phyloP scores from a whole-genome alignment of 2,329 filamentous ascomycete species.

The Colletotrichum higginsianum region DNA sequence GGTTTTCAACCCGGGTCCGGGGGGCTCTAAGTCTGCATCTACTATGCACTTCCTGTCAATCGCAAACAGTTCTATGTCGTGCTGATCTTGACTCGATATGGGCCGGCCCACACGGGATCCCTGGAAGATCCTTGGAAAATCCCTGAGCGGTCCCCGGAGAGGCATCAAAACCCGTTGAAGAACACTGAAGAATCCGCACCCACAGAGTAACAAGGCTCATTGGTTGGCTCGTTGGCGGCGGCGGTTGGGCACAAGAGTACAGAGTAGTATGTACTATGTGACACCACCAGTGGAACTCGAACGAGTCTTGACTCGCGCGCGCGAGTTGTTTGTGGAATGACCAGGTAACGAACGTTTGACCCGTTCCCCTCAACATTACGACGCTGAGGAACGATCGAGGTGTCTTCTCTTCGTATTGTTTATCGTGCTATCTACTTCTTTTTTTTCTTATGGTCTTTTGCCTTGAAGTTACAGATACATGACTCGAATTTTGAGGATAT shows the following conservation, averaged over 20 bases:
- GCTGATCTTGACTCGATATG: background rate
- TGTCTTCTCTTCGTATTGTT: background rate
- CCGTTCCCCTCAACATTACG: background rate
- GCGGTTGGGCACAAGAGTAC: background rate
- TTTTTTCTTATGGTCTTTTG: background rate
- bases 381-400: background rate
- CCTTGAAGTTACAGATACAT: background rate
- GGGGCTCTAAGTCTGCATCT: too few species aligned
- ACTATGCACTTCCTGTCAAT: background rate
- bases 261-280: background rate
- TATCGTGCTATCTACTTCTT: background rate
- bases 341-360: conserved; percentile 16
- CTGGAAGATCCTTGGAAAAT: background rate
- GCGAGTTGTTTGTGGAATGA: conserved; percentile 11
- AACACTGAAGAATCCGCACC: background rate
- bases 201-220: background rate
- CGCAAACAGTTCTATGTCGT: background rate
- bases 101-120: background rate
- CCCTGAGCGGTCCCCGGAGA: background rate
- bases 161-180: background rate
- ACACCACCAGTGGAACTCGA: background rate
- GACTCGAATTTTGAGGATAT: background rate
- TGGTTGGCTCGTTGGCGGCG: background rate
- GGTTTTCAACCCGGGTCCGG: background rate
- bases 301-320: too few species aligned